Evolutionary conservation across 176 grass and related monocot genomes (phyloP).

Genomic region (Hsuehochloa calcarea): DNA sequence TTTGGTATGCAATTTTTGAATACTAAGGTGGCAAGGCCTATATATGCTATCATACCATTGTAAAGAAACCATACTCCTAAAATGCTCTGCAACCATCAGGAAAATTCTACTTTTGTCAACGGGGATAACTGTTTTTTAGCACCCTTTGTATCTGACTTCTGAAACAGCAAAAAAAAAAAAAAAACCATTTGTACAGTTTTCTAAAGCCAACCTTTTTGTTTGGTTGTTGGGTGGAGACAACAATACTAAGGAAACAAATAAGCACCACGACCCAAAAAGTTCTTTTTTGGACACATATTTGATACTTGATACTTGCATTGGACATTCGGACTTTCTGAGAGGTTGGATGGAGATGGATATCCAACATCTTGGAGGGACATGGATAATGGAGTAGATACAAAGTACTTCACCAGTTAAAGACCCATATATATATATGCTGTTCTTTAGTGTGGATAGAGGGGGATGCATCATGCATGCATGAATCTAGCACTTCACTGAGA

Average conservation of each 20-base stretch:
- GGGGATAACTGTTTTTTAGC: not conserved
- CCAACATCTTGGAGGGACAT: conserved; percentile 32
- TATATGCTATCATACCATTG: not conserved
- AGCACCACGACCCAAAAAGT: conserved; percentile 30
- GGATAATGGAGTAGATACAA: conserved; percentile 13
- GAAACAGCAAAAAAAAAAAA: conserved; percentile 18
- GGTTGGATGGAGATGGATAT: conserved; percentile 26
- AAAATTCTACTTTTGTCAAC: not conserved
- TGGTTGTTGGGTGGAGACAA: conserved; percentile 41
- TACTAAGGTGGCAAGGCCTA: not conserved
- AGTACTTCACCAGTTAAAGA: not conserved
- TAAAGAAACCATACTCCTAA: not conserved
- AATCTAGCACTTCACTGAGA: not conserved
- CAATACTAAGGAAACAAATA: conserved; percentile 25
- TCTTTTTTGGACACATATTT: conserved; percentile 34
- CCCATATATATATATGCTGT: not conserved
- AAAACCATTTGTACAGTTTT: not conserved
- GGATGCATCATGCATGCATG: not conserved
- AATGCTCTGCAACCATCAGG: not conserved
- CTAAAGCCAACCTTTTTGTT: conserved; percentile 9
- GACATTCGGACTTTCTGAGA: conserved; percentile 29
- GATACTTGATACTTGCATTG: conserved; percentile 22
- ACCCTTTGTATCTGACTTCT: conserved; percentile 28
- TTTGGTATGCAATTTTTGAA: not conserved
- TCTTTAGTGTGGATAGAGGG: not conserved